These are phyloP conservation scores for Nicotiana noctiflora DNA, from an alignment of 257 asterid species.

Conservation along the genomic window DNA sequence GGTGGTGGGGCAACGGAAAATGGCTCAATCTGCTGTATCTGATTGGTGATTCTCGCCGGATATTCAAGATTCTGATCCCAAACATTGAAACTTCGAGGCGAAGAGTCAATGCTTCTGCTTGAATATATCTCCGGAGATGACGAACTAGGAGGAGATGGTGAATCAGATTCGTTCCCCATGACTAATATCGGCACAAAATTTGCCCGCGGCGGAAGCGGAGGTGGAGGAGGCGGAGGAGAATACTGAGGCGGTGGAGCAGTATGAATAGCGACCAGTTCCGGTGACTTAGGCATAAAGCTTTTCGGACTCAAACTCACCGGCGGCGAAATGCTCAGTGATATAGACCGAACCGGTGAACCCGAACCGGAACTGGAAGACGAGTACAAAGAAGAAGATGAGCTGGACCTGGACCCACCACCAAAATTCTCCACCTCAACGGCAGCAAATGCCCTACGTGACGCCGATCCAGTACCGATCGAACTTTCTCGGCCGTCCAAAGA, in stretches of 20 bases:
- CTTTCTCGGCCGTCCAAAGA: constrained; percentile 56
- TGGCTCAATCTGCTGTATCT: constrained; percentile 11
- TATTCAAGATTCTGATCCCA: constrained; percentile 32
- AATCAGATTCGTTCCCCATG: constrained; percentile 23
- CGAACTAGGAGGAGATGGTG: constrained; percentile 57
- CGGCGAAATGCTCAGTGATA: constrained; percentile 73
- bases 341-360: constrained; percentile 76
- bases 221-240: not conserved
- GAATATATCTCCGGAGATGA: constrained; percentile 59
- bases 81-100: constrained; percentile 41
- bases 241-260: constrained; percentile 23
- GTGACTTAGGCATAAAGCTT: constrained; percentile 61
- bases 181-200: constrained; percentile 5
- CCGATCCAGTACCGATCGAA: constrained; percentile 60
- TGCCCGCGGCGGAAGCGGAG: constrained; percentile 20
- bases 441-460: constrained; percentile 50
- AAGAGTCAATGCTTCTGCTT: constrained; percentile 51
- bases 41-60: constrained; percentile 15
- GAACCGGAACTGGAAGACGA: constrained; percentile 71
- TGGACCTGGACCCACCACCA: constrained; percentile 19
- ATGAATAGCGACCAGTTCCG: constrained; percentile 72
- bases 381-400: constrained; percentile 47
- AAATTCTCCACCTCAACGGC: constrained; percentile 41
- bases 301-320: constrained; percentile 61
- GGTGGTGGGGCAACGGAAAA: constrained; percentile 25